Conservation (phyloP, 768 basidiomycete species). For the Pisolithus orientalis region DNA sequence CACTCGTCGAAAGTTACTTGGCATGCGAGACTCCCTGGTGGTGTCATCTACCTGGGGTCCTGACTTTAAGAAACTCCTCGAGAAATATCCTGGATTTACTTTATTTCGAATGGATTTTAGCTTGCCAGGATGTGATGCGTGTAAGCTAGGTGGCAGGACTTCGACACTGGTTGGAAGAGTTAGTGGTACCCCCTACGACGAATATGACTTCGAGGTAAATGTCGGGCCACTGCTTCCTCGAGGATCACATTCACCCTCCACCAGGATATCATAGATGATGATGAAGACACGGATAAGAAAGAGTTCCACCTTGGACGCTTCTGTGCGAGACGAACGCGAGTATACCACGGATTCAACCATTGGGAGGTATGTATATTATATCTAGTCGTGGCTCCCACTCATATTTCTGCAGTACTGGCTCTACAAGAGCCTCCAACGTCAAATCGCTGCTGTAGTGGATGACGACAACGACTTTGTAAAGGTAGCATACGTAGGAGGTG, state of each 20-base stretch:
- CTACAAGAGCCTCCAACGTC: conserved; percentile 50
- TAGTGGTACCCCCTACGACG: conserved; percentile 65
- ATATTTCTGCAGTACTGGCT: conserved; percentile 47
- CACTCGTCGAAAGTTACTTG: conserved; percentile 62
- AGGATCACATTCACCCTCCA: conserved; percentile 2
- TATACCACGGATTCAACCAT: conserved; percentile 69
- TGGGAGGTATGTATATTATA: conserved; percentile 62
- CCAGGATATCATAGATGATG: conserved; percentile 17
- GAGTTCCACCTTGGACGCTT: conserved; percentile 72
- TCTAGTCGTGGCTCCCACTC: not conserved
- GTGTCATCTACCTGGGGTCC: conserved; percentile 81
- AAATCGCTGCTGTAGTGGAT: conserved; percentile 52
- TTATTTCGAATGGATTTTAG: conserved; percentile 48
- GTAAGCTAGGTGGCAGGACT: conserved; percentile 64
- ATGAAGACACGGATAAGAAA: conserved; percentile 10
- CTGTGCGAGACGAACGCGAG: conserved; percentile 61
- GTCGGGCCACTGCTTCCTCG: not conserved
- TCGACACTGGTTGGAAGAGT: conserved; percentile 60
- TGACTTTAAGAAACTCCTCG: conserved; percentile 57
- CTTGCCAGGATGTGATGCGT: conserved; percentile 73
- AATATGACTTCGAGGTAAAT: conserved; percentile 59
- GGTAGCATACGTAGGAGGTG: conserved; percentile 48
- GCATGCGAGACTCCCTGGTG: conserved; percentile 69
- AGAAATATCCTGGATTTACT: conserved; percentile 61
- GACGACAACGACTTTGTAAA: conserved; percentile 45